Conservation (phyloP, 176 grass and related monocot species). For the Saccharum spontaneum region DNA sequence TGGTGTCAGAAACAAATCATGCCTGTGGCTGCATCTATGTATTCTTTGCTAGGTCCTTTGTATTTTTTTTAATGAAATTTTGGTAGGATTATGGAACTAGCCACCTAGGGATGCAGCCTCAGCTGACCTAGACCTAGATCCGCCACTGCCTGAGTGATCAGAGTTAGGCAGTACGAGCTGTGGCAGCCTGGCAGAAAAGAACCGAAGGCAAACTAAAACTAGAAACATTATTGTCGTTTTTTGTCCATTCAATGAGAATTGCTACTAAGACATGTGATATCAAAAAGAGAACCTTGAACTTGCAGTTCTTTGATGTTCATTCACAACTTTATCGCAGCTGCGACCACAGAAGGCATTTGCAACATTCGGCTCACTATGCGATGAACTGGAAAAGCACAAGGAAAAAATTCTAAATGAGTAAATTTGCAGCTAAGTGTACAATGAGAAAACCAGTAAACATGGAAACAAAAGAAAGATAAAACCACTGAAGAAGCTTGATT, state of each 20-base stretch:
- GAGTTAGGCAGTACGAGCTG: background rate
- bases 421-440: slow-evolving; percentile 30
- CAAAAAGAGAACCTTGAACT: slow-evolving; percentile 87
- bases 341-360: slow-evolving; percentile 77
- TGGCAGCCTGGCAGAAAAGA: slow-evolving; percentile 20
- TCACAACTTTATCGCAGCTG: slow-evolving; percentile 66
- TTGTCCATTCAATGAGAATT: background rate
- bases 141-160: background rate
- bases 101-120: background rate
- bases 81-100: background rate
- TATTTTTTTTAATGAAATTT: background rate
- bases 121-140: background rate
- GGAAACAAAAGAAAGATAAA: slow-evolving; percentile 12
- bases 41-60: background rate
- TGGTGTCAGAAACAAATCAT: background rate
- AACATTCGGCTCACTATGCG: slow-evolving; percentile 87
- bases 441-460: slow-evolving; percentile 9
- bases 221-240: slow-evolving; percentile 11
- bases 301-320: slow-evolving; percentile 80
- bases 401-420: slow-evolving; percentile 4
- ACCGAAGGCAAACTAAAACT: slow-evolving; percentile 12
- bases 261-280: slow-evolving; percentile 23
- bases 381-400: slow-evolving; percentile 56
- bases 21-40: background rate
- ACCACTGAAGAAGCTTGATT: background rate